phyloP scores from a whole-genome alignment of 352 stramenopile species.

The Pythium sp. region DNA sequence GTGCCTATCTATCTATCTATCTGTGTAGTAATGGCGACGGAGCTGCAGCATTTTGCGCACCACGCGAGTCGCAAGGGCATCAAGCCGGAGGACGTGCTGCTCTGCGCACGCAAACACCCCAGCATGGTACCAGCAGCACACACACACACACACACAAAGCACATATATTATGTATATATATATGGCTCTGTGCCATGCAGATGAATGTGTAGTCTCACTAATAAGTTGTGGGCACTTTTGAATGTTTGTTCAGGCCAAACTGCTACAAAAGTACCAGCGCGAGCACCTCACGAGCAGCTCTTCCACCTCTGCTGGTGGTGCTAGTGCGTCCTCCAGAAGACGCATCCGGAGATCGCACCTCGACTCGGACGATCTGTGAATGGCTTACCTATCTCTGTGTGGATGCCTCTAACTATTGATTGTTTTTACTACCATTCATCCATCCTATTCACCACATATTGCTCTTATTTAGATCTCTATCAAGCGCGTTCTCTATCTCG shows the following conservation, averaged over 20 bases:
- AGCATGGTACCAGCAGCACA: conserved; percentile 31
- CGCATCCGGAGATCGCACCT: conserved; percentile 5
- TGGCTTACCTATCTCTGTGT: not conserved
- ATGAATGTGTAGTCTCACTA: not conserved
- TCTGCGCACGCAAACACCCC: conserved; percentile 64
- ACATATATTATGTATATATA: not conserved
- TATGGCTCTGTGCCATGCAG: too few relatives aligned
- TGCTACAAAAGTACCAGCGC: conserved; percentile 59
- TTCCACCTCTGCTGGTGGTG: conserved; percentile 19
- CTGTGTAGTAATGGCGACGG: conserved; percentile 56
- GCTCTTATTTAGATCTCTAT: not conserved
- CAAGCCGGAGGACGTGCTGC: conserved; percentile 65
- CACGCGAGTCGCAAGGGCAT: conserved; percentile 74
- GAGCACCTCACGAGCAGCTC: conserved; percentile 27
- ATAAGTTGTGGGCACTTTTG: not conserved
- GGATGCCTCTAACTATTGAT: not conserved
- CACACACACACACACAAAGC: not conserved
- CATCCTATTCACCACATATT: not conserved
- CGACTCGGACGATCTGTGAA: conserved; percentile 21
- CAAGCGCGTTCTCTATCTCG: not conserved
- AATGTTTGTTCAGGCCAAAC: conserved; percentile 29
- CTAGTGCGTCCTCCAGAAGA: conserved; percentile 27
- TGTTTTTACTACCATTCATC: not conserved
- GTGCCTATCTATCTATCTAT: not conserved
- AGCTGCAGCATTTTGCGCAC: conserved; percentile 73